Evolutionary conservation across 257 asterid species (phyloP), one percentile per base, ranked within the genome.

Genomic region (Solanum lycopersicoides): DNA sequence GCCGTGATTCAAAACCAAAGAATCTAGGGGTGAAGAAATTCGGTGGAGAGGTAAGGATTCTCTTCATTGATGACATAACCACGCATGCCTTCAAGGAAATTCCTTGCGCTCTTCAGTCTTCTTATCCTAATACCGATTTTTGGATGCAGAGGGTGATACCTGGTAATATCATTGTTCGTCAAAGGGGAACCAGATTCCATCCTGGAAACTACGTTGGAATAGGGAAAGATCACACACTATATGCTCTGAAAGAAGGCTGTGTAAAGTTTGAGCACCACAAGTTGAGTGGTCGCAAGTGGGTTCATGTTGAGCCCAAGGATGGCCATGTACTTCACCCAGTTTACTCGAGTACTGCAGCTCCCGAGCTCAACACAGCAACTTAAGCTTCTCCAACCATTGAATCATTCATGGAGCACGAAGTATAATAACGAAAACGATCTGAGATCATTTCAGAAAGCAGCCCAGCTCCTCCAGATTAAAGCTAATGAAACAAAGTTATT

Each of bases 171-270:
- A 94, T 96, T 50, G 98, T 96, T 89, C 98, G 98, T 44, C 99
- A 95, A 93, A 95, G 98, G 91, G 98, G 98, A 41, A 95, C 98
- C 34, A 96, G 97, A 65, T 97, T 97, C 88, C 98, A 97, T 90
- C 98, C 98, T 1, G 98, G 98, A 42, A 89, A 95, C 75, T 95
- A 93, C 41, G 98, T 97, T 87, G 98, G 98, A 9, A 94, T 94
- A 2, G 98, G 98, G 41, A 95, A 89, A 91, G 98, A 96, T 89
- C 98, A 96, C 94, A 96, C 98, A 3, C 92, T 96, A 23, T 96
- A 92, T 74, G 98, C 99, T 77, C 82, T 96, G 45, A 96, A 94
- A 91, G 98, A 95, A 94, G 98, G 99, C 3, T 68, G 91, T 16
- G 98, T 94, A 83, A 96, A 94, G 89, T 96, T 96, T 88, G 99